Conservation (phyloP, 768 basidiomycete genomes). For the Candolleomyces eurysporus region DNA sequence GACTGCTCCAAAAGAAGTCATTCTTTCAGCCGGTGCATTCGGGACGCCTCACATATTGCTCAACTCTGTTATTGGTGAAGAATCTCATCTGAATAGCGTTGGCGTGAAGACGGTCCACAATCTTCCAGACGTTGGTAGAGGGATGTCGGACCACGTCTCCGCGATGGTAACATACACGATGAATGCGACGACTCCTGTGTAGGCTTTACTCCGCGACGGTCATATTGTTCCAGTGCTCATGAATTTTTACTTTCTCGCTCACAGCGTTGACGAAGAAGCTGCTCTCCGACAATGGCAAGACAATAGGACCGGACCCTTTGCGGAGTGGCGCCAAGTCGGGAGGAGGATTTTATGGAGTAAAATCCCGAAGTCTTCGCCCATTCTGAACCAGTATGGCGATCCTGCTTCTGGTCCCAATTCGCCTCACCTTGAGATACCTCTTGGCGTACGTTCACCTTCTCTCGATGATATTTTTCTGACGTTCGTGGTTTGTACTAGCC, state of each 20-base stretch:
- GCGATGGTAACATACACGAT: too few species aligned
- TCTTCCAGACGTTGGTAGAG: constrained; percentile 22
- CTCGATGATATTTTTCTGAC: neutral
- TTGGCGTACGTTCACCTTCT: neutral
- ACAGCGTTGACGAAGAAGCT: too few species aligned
- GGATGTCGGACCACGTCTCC: constrained; percentile 14
- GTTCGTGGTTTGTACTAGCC: neutral
- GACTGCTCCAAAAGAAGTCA: constrained; percentile 46
- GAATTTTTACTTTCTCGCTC: too few species aligned
- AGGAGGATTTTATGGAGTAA: too few species aligned
- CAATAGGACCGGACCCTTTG: too few species aligned
- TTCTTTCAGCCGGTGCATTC: constrained; percentile 32
- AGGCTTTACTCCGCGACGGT: neutral
- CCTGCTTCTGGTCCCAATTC: constrained; percentile 23
- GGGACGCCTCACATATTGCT: constrained; percentile 23
- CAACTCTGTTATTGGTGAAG: constrained; percentile 25
- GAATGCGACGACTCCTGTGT: too few species aligned
- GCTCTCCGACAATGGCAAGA: too few species aligned
- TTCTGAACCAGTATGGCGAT: constrained; percentile 11
- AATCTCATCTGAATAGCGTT: constrained; percentile 11
- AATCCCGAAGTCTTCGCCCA: too few species aligned
- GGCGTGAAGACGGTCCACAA: constrained; percentile 16
- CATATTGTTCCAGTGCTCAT: too few species aligned
- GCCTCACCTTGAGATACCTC: constrained; percentile 20
- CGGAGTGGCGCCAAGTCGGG: too few species aligned